A percentile compares a stretch with the other conserved stretches of the same genome.
Evolutionary conservation across 805 yeast genomes (phyloP).

Genomic region (Kluyveromyces lactis): DNA sequence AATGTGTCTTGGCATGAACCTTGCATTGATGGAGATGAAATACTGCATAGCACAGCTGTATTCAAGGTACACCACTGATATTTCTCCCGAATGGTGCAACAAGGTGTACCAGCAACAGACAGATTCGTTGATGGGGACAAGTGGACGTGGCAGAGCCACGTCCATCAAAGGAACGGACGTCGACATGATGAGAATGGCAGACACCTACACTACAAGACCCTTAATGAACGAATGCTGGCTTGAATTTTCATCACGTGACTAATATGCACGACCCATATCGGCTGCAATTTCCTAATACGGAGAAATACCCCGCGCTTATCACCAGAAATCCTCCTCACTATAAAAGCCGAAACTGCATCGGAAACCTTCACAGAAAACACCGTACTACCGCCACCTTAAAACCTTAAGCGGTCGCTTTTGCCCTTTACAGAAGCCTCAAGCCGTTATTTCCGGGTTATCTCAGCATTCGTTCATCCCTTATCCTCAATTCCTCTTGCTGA

Average conservation of each 20-base stretch:
- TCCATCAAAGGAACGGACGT: slow-evolving; percentile 28
- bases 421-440: too few species aligned
- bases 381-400: too few species aligned
- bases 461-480: too few species aligned
- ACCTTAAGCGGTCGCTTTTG: too few species aligned
- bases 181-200: slow-evolving; percentile 48
- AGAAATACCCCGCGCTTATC: too few species aligned
- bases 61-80: slow-evolving; percentile 29
- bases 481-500: too few species aligned
- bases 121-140: slow-evolving; percentile 22
- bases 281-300: too few species aligned
- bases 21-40: slow-evolving; percentile 62
- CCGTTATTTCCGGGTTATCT: too few species aligned
- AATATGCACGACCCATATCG: too few species aligned
- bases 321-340: too few species aligned
- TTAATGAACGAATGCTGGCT: slow-evolving; percentile 45
- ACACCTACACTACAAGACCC: slow-evolving; percentile 47
- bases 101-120: slow-evolving; percentile 16
- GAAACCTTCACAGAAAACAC: too few species aligned
- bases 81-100: slow-evolving; percentile 39
- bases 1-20: slow-evolving; percentile 67
- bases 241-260: background rate
- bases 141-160: slow-evolving; percentile 4
- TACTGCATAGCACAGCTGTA: slow-evolving; percentile 45
- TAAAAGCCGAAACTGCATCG: too few species aligned